A percentile compares a stretch with the other conserved stretches of the same genome.
phyloP scores from a whole-genome alignment of 2,329 filamentous ascomycete species.

The Hymenoscyphus infarciens region DNA sequence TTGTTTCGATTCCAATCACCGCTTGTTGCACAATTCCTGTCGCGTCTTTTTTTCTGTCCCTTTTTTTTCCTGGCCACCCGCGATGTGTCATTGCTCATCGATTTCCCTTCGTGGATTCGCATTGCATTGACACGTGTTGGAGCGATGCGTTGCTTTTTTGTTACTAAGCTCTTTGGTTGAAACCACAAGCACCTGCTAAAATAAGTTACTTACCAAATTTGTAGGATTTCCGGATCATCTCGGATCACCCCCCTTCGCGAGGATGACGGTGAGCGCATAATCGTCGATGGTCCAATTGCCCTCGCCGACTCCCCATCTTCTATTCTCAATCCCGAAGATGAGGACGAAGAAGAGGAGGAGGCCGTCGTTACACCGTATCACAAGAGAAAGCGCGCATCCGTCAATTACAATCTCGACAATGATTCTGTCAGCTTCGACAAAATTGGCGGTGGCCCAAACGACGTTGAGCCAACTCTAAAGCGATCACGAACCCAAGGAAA shows the following conservation, averaged over 20 bases:
- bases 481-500: conserved; percentile 18
- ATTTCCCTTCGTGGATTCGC: conserved; percentile 1
- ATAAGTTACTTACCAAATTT: conserved; percentile 11
- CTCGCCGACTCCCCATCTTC: conserved; percentile 21
- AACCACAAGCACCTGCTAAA: conserved; percentile 18
- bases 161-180: conserved; percentile 24
- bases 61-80: conserved; percentile 9
- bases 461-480: conserved; percentile 23
- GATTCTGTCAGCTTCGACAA: conserved; percentile 41
- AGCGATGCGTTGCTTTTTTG: conserved; percentile 19
- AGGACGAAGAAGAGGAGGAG: conserved; percentile 36
- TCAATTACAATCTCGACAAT: conserved; percentile 45
- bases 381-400: conserved; percentile 54
- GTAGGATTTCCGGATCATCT: conserved; percentile 20
- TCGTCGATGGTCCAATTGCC: conserved; percentile 23
- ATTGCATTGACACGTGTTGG: conserved; percentile 23
- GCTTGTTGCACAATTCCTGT: conserved; percentile 12
- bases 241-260: conserved; percentile 19
- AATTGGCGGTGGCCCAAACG: conserved; percentile 17
- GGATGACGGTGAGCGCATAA: conserved; percentile 26
- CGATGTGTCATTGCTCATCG: conserved; percentile 11
- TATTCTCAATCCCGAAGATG: conserved; percentile 35
- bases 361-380: conserved; percentile 42
- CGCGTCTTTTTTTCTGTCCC: conserved; percentile 8
- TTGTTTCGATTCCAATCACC: conserved; percentile 17